Evolutionary conservation across 2,329 filamentous ascomycete genomes (phyloP).

Genomic region (Fusarium proliferatum): DNA sequence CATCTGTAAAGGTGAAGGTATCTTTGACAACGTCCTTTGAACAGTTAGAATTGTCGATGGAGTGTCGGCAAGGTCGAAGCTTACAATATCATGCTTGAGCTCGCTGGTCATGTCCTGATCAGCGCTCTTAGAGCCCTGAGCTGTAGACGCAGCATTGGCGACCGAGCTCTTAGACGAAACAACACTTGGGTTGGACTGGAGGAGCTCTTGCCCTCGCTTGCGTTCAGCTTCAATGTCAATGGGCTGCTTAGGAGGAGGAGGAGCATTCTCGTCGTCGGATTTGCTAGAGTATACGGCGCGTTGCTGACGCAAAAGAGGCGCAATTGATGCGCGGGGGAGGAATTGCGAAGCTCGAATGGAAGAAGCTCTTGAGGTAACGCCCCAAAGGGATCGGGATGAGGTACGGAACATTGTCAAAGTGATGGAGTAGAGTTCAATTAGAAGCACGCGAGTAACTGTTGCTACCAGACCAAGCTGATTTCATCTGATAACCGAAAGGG

Average conservation of each 20-base stretch:
- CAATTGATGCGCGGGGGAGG: slow-evolving; percentile 16
- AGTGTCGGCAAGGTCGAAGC: slow-evolving; percentile 37
- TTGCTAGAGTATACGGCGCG: slow-evolving; percentile 43
- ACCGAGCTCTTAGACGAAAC: slow-evolving; percentile 70
- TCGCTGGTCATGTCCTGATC: slow-evolving; percentile 48
- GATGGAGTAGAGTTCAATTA: slow-evolving; percentile 6
- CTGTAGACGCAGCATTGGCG: slow-evolving; percentile 60
- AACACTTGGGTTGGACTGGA: slow-evolving; percentile 68
- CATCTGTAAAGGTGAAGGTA: slow-evolving; percentile 71
- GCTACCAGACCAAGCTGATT: background rate
- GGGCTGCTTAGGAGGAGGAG: slow-evolving; percentile 40
- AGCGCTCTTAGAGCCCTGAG: slow-evolving; percentile 1
- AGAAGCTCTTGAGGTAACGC: slow-evolving; percentile 33
- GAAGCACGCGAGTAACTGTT: slow-evolving; percentile 5
- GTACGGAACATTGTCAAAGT: slow-evolving; percentile 47
- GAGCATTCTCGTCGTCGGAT: slow-evolving; percentile 32
- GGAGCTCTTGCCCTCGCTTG: slow-evolving; percentile 62
- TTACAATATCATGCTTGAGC: slow-evolving; percentile 66
- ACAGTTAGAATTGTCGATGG: background rate
- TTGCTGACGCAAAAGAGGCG: slow-evolving; percentile 23
- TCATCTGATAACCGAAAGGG: background rate
- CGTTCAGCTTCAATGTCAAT: slow-evolving; percentile 69
- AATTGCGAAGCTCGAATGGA: background rate
- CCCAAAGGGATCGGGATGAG: slow-evolving; percentile 40
- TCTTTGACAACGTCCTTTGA: slow-evolving; percentile 72